Evolutionary conservation across 345 rosid species (phyloP), one percentile per base, ranked within the genome.

Genomic region (Euphorbia pulcherrima): DNA sequence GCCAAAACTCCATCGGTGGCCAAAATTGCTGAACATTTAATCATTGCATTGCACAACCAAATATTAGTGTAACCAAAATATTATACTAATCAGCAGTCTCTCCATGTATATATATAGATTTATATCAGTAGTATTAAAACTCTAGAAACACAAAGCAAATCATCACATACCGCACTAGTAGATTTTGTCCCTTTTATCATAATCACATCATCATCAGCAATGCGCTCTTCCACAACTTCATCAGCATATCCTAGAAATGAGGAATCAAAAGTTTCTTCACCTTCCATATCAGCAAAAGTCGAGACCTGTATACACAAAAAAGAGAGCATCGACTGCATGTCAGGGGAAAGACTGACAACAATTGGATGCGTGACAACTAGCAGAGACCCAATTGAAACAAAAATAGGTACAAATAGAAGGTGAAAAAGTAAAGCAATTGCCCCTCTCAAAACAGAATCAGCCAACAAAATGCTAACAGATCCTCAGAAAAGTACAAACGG

Each of bases 221-320:
- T 84, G 55, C 94, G 86, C 78, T 95, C 99, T 80, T 95, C 97
- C 40, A 86, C 89, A 74, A 95, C 97, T 77, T 95, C 96, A 54
- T 90, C 90, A 33, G 99, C 97, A 71, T 67, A 64, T 57, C 97
- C 99, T 54, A 89, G 88, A 65, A 89, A 71, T 65, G 94, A 85
- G 0, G 90, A 72, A 80, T 95, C 99, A 75, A 85, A 95, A 60
- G 99, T 95, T 78, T 92, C 99, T 51, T 95, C 96, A 1, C 99
- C 99, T 74, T 95, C 97, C 97, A 90, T 95, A 71, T 95, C 99
- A 69, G 97, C 97, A 81, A 95, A 95, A 63, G 99, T 95, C 56
- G 97, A 89, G 64, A 92, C 96, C 99, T 95, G 51, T 30, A 69
- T 3, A 17, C 39, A 35, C 20, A 33, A 35, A 55, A 55, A 50